Base-by-base conservation (phyloP, 164 flowering plant genomes). In the Pachysandra terminalis region DNA sequence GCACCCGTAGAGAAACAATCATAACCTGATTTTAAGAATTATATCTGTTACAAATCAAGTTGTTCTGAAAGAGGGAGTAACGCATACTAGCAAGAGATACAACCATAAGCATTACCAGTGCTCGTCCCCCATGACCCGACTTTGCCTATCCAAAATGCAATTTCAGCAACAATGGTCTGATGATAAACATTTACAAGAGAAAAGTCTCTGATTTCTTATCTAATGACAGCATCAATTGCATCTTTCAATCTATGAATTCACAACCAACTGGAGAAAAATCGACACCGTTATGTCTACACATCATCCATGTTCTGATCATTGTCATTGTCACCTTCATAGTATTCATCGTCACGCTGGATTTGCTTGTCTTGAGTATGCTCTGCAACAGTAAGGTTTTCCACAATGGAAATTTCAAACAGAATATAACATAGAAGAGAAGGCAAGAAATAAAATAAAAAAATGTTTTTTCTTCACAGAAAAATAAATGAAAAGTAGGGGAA, bases 291-390 rank as follows among this genome's bases (percentile, higher is more conserved):
- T 61, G 28, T 65, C 67, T 68, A 86, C 22, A 59, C 81, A 75
- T 81, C 91, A 45, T 84, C 93, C 82, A 76, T 84, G 71, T 75
- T 74, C 51, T 82, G 90, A 77, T 91, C 98, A 71, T 95, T 95
- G 77, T 94, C 98, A 66, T 94, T 83, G 75, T 90, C 98, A 19
- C 96, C 98, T 19, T 87, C 92, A 55, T 86, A 92, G 68, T 88
- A 92, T 74, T 95, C 98, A 67, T 95, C 96, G 24, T 95, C 97
- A 14, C 97, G 85, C 75, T 90, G 98, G 67, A 95, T 85, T 27
- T 89, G 96, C 80, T 88, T 92, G 86, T 95, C 98, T 66, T 80
- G 87, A 10, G 92, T 85, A 64, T 86, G 96, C 82, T 89, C 98
- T 95, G 89, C 69, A 65, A 71, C 45, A n/a, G 60, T 22, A 56